These are phyloP conservation scores for Myxozyma kluyveri DNA, from an alignment of 805 yeast species.

Conservation along the genomic window DNA sequence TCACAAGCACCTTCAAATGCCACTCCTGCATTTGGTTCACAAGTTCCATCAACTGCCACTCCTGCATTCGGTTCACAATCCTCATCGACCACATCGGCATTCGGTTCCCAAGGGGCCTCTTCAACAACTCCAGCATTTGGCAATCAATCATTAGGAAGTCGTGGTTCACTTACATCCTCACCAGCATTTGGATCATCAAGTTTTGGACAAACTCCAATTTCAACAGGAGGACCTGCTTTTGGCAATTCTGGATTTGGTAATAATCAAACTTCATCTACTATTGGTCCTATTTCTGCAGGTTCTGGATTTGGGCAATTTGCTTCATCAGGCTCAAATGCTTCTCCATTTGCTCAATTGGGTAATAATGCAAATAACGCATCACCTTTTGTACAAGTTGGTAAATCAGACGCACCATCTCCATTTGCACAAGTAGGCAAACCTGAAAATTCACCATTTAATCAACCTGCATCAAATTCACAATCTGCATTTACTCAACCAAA, in stretches of 20 bases:
- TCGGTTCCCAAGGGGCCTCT: too few species aligned
- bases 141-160: too few species aligned
- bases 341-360: neutral
- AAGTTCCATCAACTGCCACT: neutral
- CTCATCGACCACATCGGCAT: neutral
- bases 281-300: constrained; percentile 3
- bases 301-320: constrained; percentile 5
- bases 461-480: too few species aligned
- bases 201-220: neutral
- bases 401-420: too few species aligned
- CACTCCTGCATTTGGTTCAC: constrained; percentile 4
- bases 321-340: neutral
- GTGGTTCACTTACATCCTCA: too few species aligned
- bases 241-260: constrained; percentile 14
- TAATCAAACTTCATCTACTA: neutral
- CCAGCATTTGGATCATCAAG: neutral
- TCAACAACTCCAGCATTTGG: too few species aligned
- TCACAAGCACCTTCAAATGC: neutral
- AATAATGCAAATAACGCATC: neutral
- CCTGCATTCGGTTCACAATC: constrained; percentile 5
- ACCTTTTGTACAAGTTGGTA: too few species aligned
- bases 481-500: too few species aligned
- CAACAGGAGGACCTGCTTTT: constrained; percentile 7
- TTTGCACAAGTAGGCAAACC: too few species aligned
- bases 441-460: too few species aligned